A percentile compares a stretch with the other conserved stretches of the same genome.
These are phyloP conservation scores for Stachybotrys chartarum DNA, from an alignment of 2,329 filamentous ascomycete species.

Conservation along the genomic window DNA sequence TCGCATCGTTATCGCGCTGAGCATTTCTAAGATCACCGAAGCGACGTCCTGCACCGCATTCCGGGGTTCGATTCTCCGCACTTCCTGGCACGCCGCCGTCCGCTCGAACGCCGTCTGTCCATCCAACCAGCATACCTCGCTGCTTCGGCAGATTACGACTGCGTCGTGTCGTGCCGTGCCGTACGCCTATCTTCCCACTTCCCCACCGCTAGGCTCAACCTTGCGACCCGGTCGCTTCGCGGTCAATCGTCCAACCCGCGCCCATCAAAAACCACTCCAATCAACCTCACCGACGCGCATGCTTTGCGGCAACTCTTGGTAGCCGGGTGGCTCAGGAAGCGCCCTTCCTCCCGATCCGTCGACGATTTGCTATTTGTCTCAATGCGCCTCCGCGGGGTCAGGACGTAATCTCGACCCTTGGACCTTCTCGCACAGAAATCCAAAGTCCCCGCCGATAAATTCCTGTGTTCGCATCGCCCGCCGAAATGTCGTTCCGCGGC, in stretches of 20 bases:
- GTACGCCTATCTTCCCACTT: background rate
- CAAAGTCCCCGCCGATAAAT: background rate
- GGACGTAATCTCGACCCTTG: background rate
- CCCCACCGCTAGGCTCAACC: background rate
- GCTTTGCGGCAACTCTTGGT: background rate
- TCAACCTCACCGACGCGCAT: background rate
- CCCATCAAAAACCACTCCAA: background rate
- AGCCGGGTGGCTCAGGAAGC: background rate
- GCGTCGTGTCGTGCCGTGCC: background rate
- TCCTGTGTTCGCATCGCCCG: background rate
- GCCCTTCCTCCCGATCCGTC: background rate
- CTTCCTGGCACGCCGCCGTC: background rate
- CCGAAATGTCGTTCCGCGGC: slow-evolving; percentile 55
- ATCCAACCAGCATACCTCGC: too few species aligned
- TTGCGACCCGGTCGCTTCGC: background rate
- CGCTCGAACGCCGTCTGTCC: background rate
- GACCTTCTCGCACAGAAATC: background rate
- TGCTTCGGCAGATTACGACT: too few species aligned
- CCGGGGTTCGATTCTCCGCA: too few species aligned
- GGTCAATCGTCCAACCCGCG: background rate
- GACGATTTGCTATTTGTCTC: background rate
- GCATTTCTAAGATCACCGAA: too few species aligned
- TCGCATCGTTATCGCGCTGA: too few species aligned
- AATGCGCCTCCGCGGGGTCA: background rate
- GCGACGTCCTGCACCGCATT: too few species aligned